phyloP scores from a whole-genome alignment of 1,284 basidiomycete genomes.

The Kalmanozyma brasiliensis region DNA sequence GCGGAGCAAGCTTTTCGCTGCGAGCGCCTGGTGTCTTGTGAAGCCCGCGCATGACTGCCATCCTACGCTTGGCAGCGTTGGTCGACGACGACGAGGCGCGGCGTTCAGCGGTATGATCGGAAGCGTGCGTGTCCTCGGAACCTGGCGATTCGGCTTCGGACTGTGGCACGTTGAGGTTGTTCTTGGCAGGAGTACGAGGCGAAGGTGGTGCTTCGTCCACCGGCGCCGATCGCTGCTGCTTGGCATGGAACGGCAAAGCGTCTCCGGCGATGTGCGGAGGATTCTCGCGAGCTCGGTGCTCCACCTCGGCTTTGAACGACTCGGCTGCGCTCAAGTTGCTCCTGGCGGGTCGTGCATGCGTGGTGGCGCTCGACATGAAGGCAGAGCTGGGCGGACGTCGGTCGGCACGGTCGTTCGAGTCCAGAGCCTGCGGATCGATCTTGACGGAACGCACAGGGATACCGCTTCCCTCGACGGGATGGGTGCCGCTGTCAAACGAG shows the following conservation, averaged over 20 bases:
- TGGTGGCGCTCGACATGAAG: constrained; percentile 17
- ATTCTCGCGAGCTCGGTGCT: constrained; percentile 30
- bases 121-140: constrained; percentile 10
- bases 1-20: constrained; percentile 36
- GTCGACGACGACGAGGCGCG: constrained; percentile 31
- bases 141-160: constrained; percentile 18
- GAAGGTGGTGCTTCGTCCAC: neutral
- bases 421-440: constrained; percentile 60
- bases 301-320: constrained; percentile 41
- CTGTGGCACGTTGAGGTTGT: neutral
- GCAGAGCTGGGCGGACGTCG: constrained; percentile 19
- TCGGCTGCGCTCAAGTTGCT: constrained; percentile 27
- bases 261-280: constrained; percentile 15
- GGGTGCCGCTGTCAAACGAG: constrained; percentile 43
- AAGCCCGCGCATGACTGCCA: constrained; percentile 39
- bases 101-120: constrained; percentile 14
- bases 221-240: constrained; percentile 1
- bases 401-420: constrained; percentile 33
- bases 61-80: constrained; percentile 28
- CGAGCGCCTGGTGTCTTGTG: constrained; percentile 25
- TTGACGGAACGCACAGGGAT: constrained; percentile 68
- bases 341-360: constrained; percentile 13
- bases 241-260: constrained; percentile 16
- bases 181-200: constrained; percentile 5
- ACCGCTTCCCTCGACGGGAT: constrained; percentile 68